A percentile compares a stretch with the other conserved stretches of the same genome.
Conservation (phyloP, 78 protist genomes). For the Guillardia theta region DNA sequence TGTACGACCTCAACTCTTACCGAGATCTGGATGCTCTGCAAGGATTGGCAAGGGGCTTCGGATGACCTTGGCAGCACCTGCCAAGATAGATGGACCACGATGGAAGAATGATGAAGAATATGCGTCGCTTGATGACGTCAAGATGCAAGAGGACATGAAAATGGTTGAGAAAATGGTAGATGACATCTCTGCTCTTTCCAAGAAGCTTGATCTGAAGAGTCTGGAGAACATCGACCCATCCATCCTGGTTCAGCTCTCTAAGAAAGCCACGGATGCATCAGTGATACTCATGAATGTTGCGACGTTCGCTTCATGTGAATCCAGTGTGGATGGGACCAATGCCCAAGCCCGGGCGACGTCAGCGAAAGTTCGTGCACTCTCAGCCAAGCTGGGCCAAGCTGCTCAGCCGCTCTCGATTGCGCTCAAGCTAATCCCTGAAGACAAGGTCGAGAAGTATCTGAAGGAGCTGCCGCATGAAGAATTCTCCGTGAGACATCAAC, state of each 20-base stretch:
- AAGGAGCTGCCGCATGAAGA: background rate
- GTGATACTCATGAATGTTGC: background rate
- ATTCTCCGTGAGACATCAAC: background rate
- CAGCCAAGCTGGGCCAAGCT: background rate
- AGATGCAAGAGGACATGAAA: background rate
- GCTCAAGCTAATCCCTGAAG: background rate
- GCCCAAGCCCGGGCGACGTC: background rate
- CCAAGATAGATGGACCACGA: background rate
- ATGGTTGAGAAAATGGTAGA: background rate
- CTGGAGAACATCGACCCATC: background rate
- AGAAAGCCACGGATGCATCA: background rate
- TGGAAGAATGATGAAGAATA: background rate
- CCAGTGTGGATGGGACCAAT: background rate
- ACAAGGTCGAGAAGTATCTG: background rate
- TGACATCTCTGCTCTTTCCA: background rate
- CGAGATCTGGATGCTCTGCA: no score
- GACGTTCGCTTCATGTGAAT: background rate
- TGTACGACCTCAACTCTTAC: no score
- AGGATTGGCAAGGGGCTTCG: no score
- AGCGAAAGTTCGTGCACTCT: background rate
- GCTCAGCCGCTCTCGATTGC: background rate
- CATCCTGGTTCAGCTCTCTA: background rate
- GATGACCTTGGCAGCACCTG: no score
- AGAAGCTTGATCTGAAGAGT: background rate
- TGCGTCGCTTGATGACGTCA: background rate